Percentiles rank a stretch among this genome's conserved stretches.
phyloP scores from a whole-genome alignment of 2,329 filamentous ascomycete species.

The Sporothrix brunneoviolacea region DNA sequence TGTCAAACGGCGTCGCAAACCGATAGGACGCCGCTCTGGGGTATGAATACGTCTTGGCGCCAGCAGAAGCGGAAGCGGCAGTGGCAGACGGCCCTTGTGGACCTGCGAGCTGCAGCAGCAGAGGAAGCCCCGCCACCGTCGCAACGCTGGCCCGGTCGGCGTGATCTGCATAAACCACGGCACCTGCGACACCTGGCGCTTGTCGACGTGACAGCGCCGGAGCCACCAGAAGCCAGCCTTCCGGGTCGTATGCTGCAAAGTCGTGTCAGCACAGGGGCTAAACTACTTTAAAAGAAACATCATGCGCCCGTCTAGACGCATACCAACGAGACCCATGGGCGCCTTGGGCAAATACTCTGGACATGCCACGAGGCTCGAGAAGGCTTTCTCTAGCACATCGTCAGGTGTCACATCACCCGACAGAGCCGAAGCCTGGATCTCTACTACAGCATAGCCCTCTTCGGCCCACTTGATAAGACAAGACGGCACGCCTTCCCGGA shows the following conservation, averaged over 20 bases:
- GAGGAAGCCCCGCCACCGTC: not conserved
- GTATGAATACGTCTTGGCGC: constrained; percentile 4
- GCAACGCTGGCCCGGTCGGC: not conserved
- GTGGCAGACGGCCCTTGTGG: not conserved
- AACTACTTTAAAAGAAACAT: no score
- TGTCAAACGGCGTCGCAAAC: constrained; percentile 11
- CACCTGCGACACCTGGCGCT: constrained; percentile 13
- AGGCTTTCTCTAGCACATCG: not conserved
- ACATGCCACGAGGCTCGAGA: constrained; percentile 19
- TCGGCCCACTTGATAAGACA: constrained; percentile 63
- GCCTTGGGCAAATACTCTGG: not conserved
- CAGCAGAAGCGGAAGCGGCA: not conserved
- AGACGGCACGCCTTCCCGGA: constrained; percentile 6
- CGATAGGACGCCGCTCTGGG: not conserved
- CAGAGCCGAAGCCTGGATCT: constrained; percentile 35
- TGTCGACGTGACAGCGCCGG: not conserved
- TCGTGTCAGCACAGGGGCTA: no score
- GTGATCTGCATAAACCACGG: constrained; percentile 17
- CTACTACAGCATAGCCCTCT: constrained; percentile 58
- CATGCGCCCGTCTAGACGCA: no score
- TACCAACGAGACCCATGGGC: constrained; percentile 22
- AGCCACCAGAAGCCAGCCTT: constrained; percentile 24
- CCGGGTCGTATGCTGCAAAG: no score
- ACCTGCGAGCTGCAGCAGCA: constrained; percentile 9
- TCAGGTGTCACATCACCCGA: no score